Conservation (phyloP, 2,329 filamentous ascomycete species). For the Aspergillus piperis region DNA sequence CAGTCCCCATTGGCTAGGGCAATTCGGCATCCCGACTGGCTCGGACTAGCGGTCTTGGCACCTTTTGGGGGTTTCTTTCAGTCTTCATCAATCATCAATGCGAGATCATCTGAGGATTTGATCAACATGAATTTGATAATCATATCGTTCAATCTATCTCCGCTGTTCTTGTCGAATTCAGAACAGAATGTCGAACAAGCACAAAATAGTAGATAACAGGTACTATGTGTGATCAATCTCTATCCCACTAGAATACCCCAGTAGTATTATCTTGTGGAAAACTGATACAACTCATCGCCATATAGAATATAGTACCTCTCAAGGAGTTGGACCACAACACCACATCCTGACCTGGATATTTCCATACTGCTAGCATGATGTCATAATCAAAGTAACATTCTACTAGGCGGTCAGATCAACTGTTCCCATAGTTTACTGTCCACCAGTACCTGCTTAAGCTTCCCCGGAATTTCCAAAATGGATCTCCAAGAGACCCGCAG, state of each 20-base stretch:
- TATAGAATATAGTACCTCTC: not conserved
- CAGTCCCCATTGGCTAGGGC: slow-evolving; percentile 24
- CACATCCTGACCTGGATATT: not conserved
- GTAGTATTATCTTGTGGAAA: not conserved
- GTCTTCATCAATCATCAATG: not conserved
- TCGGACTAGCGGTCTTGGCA: slow-evolving; percentile 17
- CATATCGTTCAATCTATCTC: no score
- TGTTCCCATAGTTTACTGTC: not conserved
- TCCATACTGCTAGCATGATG: not conserved
- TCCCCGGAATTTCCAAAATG: not conserved
- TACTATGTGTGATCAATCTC: no score
- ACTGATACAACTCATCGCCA: no score
- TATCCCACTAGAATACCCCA: not conserved
- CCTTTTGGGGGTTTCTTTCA: not conserved
- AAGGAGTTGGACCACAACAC: no score
- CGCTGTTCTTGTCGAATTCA: not conserved
- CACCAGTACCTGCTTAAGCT: not conserved
- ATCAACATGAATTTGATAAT: no score
- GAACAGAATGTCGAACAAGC: not conserved
- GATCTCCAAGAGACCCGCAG: slow-evolving; percentile 11
- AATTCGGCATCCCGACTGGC: slow-evolving; percentile 25
- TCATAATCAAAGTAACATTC: not conserved
- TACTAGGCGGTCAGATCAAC: not conserved
- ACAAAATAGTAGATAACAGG: no score
- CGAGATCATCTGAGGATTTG: not conserved